Evolutionary conservation across 2,329 filamentous ascomycete species (phyloP).

Genomic region (Sclerotinia trifoliorum): DNA sequence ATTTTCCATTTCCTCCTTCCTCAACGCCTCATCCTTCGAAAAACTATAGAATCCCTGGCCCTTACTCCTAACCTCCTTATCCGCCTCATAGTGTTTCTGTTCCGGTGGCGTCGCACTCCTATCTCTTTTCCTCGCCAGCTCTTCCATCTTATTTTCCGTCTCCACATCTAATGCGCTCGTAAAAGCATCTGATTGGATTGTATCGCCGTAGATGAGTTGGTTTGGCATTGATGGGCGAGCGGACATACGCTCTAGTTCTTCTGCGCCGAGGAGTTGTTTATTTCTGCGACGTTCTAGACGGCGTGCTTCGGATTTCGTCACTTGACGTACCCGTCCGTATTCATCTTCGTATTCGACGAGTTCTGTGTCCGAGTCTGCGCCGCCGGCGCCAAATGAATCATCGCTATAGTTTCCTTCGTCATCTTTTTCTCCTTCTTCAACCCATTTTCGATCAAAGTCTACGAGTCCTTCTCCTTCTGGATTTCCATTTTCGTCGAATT

Average conservation of each 20-base stretch:
- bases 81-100: slow-evolving; percentile 81
- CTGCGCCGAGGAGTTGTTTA: slow-evolving; percentile 53
- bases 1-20: slow-evolving; percentile 70
- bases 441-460: slow-evolving; percentile 97
- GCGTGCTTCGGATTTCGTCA: slow-evolving; percentile 67
- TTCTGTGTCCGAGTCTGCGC: slow-evolving; percentile 48
- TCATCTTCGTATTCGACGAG: slow-evolving; percentile 89
- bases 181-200: slow-evolving; percentile 82
- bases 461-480: slow-evolving; percentile 60
- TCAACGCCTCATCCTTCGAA: slow-evolving; percentile 67
- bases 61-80: slow-evolving; percentile 78
- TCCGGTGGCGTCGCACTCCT: slow-evolving; percentile 76
- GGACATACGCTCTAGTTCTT: slow-evolving; percentile 66
- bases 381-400: slow-evolving; percentile 40
- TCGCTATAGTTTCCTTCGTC: not conserved
- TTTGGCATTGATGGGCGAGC: slow-evolving; percentile 65
- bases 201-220: slow-evolving; percentile 79
- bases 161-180: slow-evolving; percentile 55
- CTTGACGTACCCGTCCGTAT: slow-evolving; percentile 77
- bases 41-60: slow-evolving; percentile 93
- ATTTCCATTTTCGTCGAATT: slow-evolving; percentile 52
- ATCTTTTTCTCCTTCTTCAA: slow-evolving; percentile 53
- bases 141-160: slow-evolving; percentile 68
- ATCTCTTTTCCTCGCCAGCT: slow-evolving; percentile 75
- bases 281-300: slow-evolving; percentile 57